phyloP scores from a whole-genome alignment of 78 protist species.

The Pelomyxa schiedti region DNA sequence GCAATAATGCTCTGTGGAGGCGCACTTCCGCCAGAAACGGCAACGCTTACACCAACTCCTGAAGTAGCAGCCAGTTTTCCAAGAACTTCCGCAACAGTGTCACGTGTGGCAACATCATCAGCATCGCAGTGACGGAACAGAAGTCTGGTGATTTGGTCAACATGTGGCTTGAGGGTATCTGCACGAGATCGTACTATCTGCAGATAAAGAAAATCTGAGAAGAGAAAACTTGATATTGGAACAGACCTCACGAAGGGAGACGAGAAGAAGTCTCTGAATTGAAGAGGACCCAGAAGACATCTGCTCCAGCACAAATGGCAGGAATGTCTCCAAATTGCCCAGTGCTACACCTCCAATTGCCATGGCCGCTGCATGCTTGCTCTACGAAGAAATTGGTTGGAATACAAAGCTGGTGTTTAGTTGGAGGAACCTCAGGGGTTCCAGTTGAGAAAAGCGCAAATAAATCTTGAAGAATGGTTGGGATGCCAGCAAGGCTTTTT shows the following conservation, averaged over 20 bases:
- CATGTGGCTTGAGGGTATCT: too few species aligned
- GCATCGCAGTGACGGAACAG: slow-evolving; percentile 49
- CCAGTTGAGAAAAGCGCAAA: too few species aligned
- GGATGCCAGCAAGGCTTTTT: too few species aligned
- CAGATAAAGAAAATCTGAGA: too few species aligned
- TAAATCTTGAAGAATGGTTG: too few species aligned
- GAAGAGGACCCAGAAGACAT: slow-evolving; percentile 42
- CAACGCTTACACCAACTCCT: slow-evolving; percentile 53
- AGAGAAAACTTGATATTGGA: slow-evolving; percentile 4
- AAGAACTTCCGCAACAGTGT: slow-evolving; percentile 79
- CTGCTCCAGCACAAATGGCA: slow-evolving; percentile 58
- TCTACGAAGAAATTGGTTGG: too few species aligned
- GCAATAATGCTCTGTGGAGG: too few species aligned
- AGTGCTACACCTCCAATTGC: slow-evolving; percentile 51
- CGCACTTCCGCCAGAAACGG: slow-evolving; percentile 31
- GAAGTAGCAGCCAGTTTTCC: slow-evolving; percentile 65
- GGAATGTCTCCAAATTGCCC: slow-evolving; percentile 30
- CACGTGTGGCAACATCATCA: slow-evolving; percentile 84
- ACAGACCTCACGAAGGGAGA: slow-evolving; percentile 38
- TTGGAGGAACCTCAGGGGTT: too few species aligned
- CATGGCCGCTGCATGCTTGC: slow-evolving; percentile 65
- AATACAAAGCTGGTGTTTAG: too few species aligned
- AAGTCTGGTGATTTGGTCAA: slow-evolving; percentile 20
- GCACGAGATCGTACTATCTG: too few species aligned
- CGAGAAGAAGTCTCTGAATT: slow-evolving; percentile 72